A percentile compares a stretch with the other conserved stretches of the same genome.
Evolutionary conservation across 805 yeast genomes (phyloP).

Genomic region (Myxozyma melibiosi): DNA sequence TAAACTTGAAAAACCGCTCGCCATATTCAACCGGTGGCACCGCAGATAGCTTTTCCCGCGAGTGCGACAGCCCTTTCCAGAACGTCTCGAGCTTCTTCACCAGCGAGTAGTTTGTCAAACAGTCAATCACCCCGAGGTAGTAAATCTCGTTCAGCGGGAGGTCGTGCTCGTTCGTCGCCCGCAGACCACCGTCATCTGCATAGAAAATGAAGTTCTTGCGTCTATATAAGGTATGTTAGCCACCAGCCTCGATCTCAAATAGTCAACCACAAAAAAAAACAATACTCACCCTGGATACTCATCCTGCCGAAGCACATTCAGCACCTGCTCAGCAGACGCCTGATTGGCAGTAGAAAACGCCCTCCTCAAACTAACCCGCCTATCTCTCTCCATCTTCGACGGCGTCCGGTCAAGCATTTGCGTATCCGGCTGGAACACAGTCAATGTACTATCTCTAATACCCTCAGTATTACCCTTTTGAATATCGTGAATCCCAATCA

Average conservation of each 20-base stretch:
- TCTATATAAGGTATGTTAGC: conserved; percentile 34
- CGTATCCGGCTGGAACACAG: conserved; percentile 42
- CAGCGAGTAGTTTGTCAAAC: conserved; percentile 73
- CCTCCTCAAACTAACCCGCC: conserved; percentile 22
- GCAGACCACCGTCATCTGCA: conserved; percentile 81
- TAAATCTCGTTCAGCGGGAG: conserved; percentile 69
- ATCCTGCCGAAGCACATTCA: conserved; percentile 30
- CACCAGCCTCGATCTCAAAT: conserved; percentile 19
- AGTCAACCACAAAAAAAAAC: conserved; percentile 20
- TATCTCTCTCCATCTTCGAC: conserved; percentile 22
- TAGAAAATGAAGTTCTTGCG: conserved; percentile 58
- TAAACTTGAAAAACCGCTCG: conserved; percentile 75
- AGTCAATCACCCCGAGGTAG: conserved; percentile 92
- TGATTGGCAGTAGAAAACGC: conserved; percentile 26
- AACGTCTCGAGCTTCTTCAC: conserved; percentile 81
- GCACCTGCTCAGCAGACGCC: conserved; percentile 18
- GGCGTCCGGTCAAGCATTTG: conserved; percentile 25
- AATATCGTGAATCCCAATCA: conserved; percentile 85
- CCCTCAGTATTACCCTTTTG: conserved; percentile 55
- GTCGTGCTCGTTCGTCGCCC: conserved; percentile 66
- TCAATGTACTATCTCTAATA: conserved; percentile 42
- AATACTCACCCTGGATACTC: conserved; percentile 34
- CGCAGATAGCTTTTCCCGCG: conserved; percentile 75
- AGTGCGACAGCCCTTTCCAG: conserved; percentile 73
- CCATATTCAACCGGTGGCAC: conserved; percentile 92